Percentiles rank a stretch among this genome's conserved stretches.
These are phyloP conservation scores for Paramarasmius palmivorus DNA, from an alignment of 1,284 basidiomycete species.

Conservation along the genomic window DNA sequence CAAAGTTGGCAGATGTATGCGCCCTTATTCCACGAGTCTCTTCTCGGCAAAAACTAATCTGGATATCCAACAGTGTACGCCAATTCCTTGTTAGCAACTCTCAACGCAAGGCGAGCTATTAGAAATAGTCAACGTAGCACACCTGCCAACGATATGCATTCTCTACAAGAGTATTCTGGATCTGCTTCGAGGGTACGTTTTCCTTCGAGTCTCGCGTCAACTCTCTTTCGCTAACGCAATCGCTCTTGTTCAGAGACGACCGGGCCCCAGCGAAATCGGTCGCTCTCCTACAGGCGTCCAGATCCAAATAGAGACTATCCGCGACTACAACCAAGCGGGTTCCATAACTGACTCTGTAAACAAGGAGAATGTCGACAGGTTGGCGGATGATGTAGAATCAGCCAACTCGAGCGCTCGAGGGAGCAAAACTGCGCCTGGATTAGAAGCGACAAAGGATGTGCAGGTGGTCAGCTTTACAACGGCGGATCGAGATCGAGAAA, in stretches of 20 bases:
- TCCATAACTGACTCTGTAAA: too few relatives aligned
- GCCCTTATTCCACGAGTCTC: neutral
- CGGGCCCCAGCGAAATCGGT: too few relatives aligned
- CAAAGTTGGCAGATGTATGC: neutral
- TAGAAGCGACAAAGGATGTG: too few relatives aligned
- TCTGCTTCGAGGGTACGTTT: neutral
- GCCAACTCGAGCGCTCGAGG: too few relatives aligned
- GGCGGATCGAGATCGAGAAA: too few relatives aligned
- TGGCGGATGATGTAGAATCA: too few relatives aligned
- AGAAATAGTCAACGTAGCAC: neutral
- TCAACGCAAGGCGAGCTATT: conserved; percentile 5
- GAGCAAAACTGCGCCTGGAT: too few relatives aligned
- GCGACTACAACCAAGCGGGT: too few relatives aligned
- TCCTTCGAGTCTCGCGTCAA: too few relatives aligned
- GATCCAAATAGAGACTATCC: neutral
- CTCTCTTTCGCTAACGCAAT: neutral
- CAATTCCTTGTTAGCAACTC: conserved; percentile 4
- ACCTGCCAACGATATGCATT: neutral
- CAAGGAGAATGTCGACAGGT: too few relatives aligned
- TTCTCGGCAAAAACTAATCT: neutral
- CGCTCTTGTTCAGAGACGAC: neutral
- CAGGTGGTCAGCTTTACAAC: too few relatives aligned
- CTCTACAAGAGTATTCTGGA: neutral
- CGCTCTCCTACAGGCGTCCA: neutral
- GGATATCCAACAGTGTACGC: conserved; percentile 2